Evolutionary conservation across 2,329 filamentous ascomycete species (phyloP).

Genomic region (Whalleya microplaca): DNA sequence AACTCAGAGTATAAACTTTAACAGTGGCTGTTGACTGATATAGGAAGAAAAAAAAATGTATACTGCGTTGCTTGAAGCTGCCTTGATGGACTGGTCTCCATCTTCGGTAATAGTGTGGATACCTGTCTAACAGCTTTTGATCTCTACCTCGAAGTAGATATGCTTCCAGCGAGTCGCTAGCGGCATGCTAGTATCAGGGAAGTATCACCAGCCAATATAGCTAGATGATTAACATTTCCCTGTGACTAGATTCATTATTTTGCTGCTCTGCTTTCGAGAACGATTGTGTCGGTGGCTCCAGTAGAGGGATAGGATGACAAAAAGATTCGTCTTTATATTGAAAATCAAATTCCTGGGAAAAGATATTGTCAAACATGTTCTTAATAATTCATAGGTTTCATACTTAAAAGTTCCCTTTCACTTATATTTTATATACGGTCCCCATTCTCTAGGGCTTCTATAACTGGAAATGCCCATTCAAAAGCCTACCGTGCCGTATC

Average conservation of each 20-base stretch:
- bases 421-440: not conserved
- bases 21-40: not conserved
- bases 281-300: not conserved
- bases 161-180: not conserved
- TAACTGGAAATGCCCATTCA: not conserved
- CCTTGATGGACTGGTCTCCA: not conserved
- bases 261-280: not conserved
- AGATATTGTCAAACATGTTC: too few relatives aligned
- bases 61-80: not conserved
- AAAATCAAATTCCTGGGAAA: too few relatives aligned
- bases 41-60: not conserved
- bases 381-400: too few relatives aligned
- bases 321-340: not conserved
- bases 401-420: too few relatives aligned
- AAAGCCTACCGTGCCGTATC: not conserved
- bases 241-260: not conserved
- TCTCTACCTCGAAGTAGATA: not conserved
- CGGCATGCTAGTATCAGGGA: not conserved
- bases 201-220: not conserved
- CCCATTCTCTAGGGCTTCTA: not conserved
- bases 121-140: not conserved
- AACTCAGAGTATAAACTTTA: too few relatives aligned
- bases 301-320: not conserved
- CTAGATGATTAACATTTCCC: not conserved
- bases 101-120: not conserved